A percentile compares a stretch with the other conserved stretches of the same genome.
phyloP scores from a whole-genome alignment of 108 stramenopile genomes.

The Cylindrotheca closterium region DNA sequence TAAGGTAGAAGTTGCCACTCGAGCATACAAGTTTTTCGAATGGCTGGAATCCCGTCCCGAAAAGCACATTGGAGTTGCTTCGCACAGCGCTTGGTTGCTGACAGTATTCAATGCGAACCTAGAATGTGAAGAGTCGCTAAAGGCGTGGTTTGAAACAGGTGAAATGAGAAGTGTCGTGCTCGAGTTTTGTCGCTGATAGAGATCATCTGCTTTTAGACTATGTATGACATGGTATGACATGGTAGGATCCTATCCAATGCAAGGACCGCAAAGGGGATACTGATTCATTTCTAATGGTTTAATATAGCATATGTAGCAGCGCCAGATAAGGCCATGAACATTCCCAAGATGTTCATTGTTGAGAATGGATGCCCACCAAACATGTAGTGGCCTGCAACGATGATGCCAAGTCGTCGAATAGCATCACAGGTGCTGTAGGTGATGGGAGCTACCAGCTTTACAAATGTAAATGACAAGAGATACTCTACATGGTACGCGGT shows the following conservation, averaged over 20 bases:
- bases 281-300: too few species aligned
- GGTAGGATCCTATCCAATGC: too few species aligned
- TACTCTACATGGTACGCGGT: slow-evolving; percentile 76
- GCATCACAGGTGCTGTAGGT: slow-evolving; percentile 79
- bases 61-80: slow-evolving; percentile 41
- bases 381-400: slow-evolving; percentile 53
- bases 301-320: slow-evolving; percentile 60
- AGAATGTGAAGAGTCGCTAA: slow-evolving; percentile 43
- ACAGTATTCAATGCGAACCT: slow-evolving; percentile 51
- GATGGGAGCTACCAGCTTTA: slow-evolving; percentile 67
- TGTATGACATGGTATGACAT: too few species aligned
- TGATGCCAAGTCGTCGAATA: slow-evolving; percentile 64
- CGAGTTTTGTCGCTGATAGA: slow-evolving; percentile 24
- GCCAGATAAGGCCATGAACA: slow-evolving; percentile 59
- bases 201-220: too few species aligned
- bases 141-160: slow-evolving; percentile 61
- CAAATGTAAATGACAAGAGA: slow-evolving; percentile 69
- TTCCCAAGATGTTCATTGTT: slow-evolving; percentile 52
- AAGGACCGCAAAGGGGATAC: too few species aligned
- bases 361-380: slow-evolving; percentile 70
- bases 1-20: slow-evolving; percentile 47
- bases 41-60: slow-evolving; percentile 47
- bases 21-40: slow-evolving; percentile 54
- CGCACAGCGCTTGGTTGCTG: slow-evolving; percentile 55
- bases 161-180: slow-evolving; percentile 58